Evolutionary conservation across 345 rosid genomes (phyloP), one percentile per base, ranked within the genome.

Genomic region (Rubroshorea leprosula): DNA sequence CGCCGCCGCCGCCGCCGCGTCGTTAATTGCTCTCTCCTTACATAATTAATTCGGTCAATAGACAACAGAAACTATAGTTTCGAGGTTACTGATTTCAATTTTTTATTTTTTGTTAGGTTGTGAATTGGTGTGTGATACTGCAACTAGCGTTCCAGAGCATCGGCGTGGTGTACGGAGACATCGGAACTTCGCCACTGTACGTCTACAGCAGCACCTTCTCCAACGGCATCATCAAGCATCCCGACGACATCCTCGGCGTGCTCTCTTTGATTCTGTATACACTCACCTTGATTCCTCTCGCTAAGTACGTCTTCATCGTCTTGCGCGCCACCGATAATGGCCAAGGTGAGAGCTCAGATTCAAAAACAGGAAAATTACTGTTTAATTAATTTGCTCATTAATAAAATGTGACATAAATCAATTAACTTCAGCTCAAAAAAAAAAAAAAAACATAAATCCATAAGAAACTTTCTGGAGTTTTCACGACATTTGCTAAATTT

Each of bases 61-160:
- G 15, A 0, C 8, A 52, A 52, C 22, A 4, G 35, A 3, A 29
- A 29, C 9, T 29, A 9, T 4, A 29, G 35, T 29, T 29, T 3
- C 9, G 4, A 29, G 4, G 35, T 29, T 29, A 29, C 9, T 41
- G 16, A 14, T 19, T 17, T 47, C 17, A 6, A 11, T 49, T 6
- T 23, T 16, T 51, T 3, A 4, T 7, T 12, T 13, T 4, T 13
- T 22, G 9, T 0, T 1, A 59, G 45, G 45, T 0, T 13, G 12
- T 19, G 26, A 18, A 23, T 8, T 63, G 67, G 67, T 8, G 3
- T 13, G 17, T 19, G 13, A 54, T 47, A 5, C n/a, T 65, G 57
- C 51, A n/a, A 5, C 43, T 65, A 6, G 63, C 69, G 6, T 65
- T 65, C 21, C 69, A 65, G 4, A 57, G 69, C 63, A 20, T 57